Percentiles rank a stretch among this genome's conserved stretches.
These are phyloP conservation scores for Pholiota adiposa DNA, from an alignment of 1,284 basidiomycete species.

Conservation along the genomic window DNA sequence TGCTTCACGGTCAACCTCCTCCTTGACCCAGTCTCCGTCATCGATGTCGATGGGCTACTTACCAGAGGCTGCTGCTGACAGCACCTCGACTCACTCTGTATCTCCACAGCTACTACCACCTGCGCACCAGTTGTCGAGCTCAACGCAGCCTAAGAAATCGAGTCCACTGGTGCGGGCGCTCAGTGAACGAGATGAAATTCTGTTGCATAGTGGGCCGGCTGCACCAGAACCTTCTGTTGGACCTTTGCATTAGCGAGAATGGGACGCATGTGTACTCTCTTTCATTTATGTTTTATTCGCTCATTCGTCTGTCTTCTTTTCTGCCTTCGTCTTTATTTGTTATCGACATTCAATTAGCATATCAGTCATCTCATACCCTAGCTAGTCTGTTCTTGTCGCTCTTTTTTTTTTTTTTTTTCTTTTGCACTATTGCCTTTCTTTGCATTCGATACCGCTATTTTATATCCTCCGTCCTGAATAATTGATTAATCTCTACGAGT, in stretches of 20 bases:
- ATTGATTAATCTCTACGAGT: too few relatives aligned
- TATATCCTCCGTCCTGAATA: too few relatives aligned
- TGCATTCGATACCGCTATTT: too few relatives aligned
- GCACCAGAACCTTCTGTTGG: neutral
- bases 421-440: too few relatives aligned
- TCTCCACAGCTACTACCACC: neutral
- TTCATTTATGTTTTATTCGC: neutral
- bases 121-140: neutral
- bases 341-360: too few relatives aligned
- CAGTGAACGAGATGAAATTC: neutral
- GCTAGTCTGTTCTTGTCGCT: too few relatives aligned
- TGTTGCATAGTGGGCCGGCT: neutral
- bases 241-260: neutral
- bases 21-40: neutral
- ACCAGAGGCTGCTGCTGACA: neutral
- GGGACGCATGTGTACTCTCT: neutral
- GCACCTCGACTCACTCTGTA: neutral
- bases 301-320: neutral
- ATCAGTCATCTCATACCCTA: too few relatives aligned
- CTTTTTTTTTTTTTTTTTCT: too few relatives aligned
- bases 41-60: neutral
- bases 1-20: neutral
- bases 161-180: conserved; percentile 25
- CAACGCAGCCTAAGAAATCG: conserved; percentile 25
- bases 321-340: too few relatives aligned